phyloP scores from a whole-genome alignment of 78 protist genomes.

The slime mould (Dictyostelium discoideum) region DNA sequence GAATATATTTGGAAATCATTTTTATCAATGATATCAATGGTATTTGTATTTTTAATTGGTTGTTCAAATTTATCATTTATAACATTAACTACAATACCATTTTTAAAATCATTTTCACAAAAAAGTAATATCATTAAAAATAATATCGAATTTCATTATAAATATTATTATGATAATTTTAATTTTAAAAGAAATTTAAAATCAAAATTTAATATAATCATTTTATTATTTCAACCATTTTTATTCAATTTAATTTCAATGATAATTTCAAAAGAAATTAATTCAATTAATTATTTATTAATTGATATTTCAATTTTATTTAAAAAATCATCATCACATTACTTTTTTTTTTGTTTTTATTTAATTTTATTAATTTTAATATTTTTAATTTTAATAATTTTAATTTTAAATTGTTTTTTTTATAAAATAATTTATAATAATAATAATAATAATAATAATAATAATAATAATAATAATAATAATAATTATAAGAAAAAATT shows the following conservation, averaged over 20 bases:
- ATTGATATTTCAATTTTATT: not conserved
- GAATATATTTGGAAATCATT: not conserved
- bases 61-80: not conserved
- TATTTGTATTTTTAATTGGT: not conserved
- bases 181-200: not conserved
- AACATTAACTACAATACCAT: not conserved
- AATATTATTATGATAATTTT: not conserved
- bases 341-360: not conserved
- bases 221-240: not conserved
- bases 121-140: not conserved
- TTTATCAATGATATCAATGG: not conserved
- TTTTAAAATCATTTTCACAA: not conserved
- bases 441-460: not conserved
- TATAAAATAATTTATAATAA: not conserved
- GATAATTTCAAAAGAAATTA: not conserved
- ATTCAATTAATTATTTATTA: not conserved
- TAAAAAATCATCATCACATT: not conserved
- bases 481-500: not conserved
- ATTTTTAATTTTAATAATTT: not conserved
- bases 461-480: no score
- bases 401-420: not conserved
- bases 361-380: not conserved
- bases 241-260: not conserved
- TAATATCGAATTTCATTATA: not conserved
- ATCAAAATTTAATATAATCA: not conserved